Evolutionary conservation across 306 rosid species (phyloP), one percentile per base, ranked within the genome.

Genomic region (Quercus robur): DNA sequence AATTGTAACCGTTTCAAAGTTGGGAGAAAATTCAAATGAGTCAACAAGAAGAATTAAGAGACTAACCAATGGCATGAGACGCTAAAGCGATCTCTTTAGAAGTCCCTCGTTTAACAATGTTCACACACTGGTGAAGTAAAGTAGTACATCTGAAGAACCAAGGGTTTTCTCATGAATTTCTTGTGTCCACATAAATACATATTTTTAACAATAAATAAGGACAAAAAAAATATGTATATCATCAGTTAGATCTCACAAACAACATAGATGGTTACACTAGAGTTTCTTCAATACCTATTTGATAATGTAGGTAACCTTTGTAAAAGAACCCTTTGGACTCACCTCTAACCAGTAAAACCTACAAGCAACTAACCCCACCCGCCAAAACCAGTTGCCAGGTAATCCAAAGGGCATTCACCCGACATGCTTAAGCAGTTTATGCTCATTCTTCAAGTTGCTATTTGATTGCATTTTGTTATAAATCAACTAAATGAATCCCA

Each of bases 11-110:
- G 10, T 46, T 10, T 66, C 46, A 6, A 71, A 52, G 57, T 41
- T 64, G 62, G 59, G 25, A 41, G 59, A 70, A 33, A 28, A 21
- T 51, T 55, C 69, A 54, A 41, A n/a, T 3, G 56, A 58, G 73
- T 63, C 78, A 64, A 69, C 18, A 70, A 75, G 73, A 87, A 52
- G 59, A 17, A 75, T 30, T 76, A 11, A 23, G 28, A 21, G 55
- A 76, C 91, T 74, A 80, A 95, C 99, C 99, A 56, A 91, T 87
- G 75, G 85, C 91, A 83, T 78, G 98, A 82, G 90, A 89, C 26
- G 98, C 98, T 86, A 95, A 80, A 75, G 90, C 68, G 79, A 95
- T 90, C 88, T 95, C 99, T 77, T 78, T 90, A 26, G 90, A 76
- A 64, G 96, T 86, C 56, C 97, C 97, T 78, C 87, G 86, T 90